These are phyloP conservation scores for Trichophyton schoenleinii DNA, from an alignment of 2,329 filamentous ascomycete genomes.

Conservation along the genomic window DNA sequence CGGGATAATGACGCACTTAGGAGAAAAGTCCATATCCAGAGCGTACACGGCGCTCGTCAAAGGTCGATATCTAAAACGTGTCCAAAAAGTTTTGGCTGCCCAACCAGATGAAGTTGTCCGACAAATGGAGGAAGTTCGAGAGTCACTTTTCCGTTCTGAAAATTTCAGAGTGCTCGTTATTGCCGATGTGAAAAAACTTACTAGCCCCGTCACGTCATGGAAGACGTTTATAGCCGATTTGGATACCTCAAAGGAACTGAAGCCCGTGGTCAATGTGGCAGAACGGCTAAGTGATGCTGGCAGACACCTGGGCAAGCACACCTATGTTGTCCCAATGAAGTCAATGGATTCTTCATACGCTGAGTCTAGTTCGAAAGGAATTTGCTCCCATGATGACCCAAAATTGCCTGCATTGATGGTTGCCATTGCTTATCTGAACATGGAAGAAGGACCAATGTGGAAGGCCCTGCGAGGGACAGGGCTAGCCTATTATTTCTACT, in stretches of 20 bases:
- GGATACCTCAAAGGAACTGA: slow-evolving; percentile 43
- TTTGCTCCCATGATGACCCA: slow-evolving; percentile 63
- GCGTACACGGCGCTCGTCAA: slow-evolving; percentile 75
- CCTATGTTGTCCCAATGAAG: slow-evolving; percentile 77
- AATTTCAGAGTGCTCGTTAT: slow-evolving; percentile 81
- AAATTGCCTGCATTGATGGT: slow-evolving; percentile 74
- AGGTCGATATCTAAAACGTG: slow-evolving; percentile 71
- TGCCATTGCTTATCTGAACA: slow-evolving; percentile 79
- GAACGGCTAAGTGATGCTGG: slow-evolving; percentile 66
- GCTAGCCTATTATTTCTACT: slow-evolving; percentile 78
- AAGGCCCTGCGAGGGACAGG: slow-evolving; percentile 83
- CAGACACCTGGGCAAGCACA: slow-evolving; percentile 57
- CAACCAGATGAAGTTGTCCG: slow-evolving; percentile 62
- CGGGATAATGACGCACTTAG: slow-evolving; percentile 66
- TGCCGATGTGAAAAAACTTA: slow-evolving; percentile 62
- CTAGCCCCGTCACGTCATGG: slow-evolving; percentile 68
- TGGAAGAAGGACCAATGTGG: slow-evolving; percentile 90
- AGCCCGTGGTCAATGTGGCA: slow-evolving; percentile 57
- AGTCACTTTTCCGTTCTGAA: slow-evolving; percentile 63
- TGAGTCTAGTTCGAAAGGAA: slow-evolving; percentile 60
- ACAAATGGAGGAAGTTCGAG: slow-evolving; percentile 65
- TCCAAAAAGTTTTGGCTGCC: slow-evolving; percentile 67
- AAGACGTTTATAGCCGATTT: slow-evolving; percentile 47
- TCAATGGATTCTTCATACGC: slow-evolving; percentile 87
- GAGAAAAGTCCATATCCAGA: slow-evolving; percentile 61